Percentiles rank a stretch among this genome's conserved stretches.
Evolutionary conservation across 2,329 filamentous ascomycete genomes (phyloP).

Genomic region (Emmonsia crescens): DNA sequence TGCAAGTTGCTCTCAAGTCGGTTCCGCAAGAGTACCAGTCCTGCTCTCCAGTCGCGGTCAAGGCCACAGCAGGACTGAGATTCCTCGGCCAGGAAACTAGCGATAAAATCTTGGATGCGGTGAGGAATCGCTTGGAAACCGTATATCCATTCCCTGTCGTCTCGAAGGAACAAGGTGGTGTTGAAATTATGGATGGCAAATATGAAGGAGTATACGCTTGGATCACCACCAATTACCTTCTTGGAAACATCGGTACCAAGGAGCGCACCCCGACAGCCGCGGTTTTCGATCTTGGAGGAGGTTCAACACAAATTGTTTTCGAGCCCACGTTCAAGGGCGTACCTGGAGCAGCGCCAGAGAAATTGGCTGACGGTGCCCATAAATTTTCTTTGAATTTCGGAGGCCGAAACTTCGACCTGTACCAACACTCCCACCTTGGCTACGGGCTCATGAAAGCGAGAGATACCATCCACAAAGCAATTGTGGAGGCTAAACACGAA

Average conservation of each 20-base stretch:
- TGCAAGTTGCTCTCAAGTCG: slow-evolving; percentile 72
- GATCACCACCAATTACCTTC: slow-evolving; percentile 97
- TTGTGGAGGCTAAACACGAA: slow-evolving; percentile 61
- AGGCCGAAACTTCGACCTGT: slow-evolving; percentile 80
- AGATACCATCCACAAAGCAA: slow-evolving; percentile 65
- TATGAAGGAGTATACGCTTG: slow-evolving; percentile 97
- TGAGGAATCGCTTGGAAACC: slow-evolving; percentile 72
- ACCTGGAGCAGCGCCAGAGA: slow-evolving; percentile 71
- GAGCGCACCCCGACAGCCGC: slow-evolving; percentile 86
- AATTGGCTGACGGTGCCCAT: slow-evolving; percentile 81
- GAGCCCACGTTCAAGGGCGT: slow-evolving; percentile 78
- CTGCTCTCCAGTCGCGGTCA: slow-evolving; percentile 95
- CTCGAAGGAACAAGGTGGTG: slow-evolving; percentile 69
- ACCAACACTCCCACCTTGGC: slow-evolving; percentile 95
- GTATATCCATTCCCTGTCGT: slow-evolving; percentile 93
- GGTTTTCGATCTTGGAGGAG: slow-evolving; percentile 90
- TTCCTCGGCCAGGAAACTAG: slow-evolving; percentile 74
- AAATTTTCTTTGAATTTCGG: slow-evolving; percentile 89
- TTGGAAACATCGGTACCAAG: slow-evolving; percentile 91
- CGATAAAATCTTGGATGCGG: slow-evolving; percentile 72
- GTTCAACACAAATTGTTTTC: slow-evolving; percentile 97
- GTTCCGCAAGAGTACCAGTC: slow-evolving; percentile 81
- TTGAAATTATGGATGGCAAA: slow-evolving; percentile 94
- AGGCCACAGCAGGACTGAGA: slow-evolving; percentile 88
- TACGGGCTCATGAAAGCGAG: slow-evolving; percentile 95